Base-by-base conservation (phyloP, 164 flowering plant genomes). In the Stephania japonica region DNA sequence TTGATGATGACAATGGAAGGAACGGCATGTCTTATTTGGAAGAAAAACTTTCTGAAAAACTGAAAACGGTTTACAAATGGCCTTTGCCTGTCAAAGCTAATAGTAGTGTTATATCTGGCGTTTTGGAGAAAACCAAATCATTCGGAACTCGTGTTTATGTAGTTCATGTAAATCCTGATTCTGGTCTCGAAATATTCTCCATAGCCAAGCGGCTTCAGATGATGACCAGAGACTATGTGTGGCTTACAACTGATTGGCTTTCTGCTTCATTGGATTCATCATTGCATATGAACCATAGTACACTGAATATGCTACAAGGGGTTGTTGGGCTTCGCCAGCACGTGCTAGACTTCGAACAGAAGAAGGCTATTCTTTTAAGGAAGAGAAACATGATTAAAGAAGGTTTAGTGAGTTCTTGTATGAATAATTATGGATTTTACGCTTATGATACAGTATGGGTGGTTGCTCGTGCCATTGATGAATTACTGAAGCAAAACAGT, bases 181-280 rank as follows among this genome's bases (percentile, higher is more conserved):
- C 90, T 1, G 76, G 83, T 38, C 76, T 86, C 21, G 75, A 70
- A 66, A 73, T 93, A 66, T 89, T 93, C 69, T 53, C 77, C 1
- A 32, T 82, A 5, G 98, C 96, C 19, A 68, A 83, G 8, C 76
- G 79, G 49, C 87, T 91, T 42, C 75, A 83, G 44, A 91, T 93
- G 98, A 83, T 91, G 86, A 77, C 80, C 18, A 72, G 32, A 13
- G 80, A 76, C 50, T 90, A 85, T 78, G 96, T 84, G 5, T 93
- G 98, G 98, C 71, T 93, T 44, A 87, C 88, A 13, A 89, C 98
- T 1, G 91, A 90, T 80, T 91, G 97, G 97, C 82, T 93, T 74
- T 82, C 86, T 76, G 26, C 91, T 56, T 78, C 84, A 61, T 68
- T 92, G 73, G 94, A 89, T 81, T 86, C 91, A n/a, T 68, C 78